These are phyloP conservation scores for Penicillium freii DNA, from an alignment of 2,329 filamentous ascomycete genomes.

Conservation along the genomic window DNA sequence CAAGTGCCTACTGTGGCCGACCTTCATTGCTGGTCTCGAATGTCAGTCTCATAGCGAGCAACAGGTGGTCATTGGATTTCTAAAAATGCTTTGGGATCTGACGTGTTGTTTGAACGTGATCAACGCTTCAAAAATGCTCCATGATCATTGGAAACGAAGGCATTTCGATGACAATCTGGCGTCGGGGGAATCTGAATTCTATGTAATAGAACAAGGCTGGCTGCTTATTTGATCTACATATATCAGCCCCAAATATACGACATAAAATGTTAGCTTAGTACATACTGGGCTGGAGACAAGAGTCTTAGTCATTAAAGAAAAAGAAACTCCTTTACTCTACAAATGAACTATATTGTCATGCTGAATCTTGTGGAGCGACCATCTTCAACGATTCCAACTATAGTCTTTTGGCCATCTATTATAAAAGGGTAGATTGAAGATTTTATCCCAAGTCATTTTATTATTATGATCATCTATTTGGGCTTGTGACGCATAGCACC, in stretches of 20 bases:
- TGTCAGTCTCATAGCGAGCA: conserved; percentile 1
- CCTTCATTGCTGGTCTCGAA: conserved; percentile 21
- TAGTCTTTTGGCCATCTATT: too few relatives aligned
- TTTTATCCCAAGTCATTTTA: not conserved
- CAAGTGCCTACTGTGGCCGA: conserved; percentile 27
- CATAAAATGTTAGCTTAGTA: not conserved
- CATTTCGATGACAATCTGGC: not conserved
- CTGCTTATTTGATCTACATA: not conserved
- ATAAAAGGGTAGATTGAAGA: not conserved
- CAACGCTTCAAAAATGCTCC: conserved; percentile 18
- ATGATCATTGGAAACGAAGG: conserved; percentile 13
- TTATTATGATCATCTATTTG: too few relatives aligned
- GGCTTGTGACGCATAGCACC: not conserved
- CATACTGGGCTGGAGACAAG: not conserved
- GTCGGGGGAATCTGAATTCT: not conserved
- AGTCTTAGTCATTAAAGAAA: not conserved
- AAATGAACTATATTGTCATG: too few relatives aligned
- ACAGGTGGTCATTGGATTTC: not conserved
- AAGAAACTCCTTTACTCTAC: too few relatives aligned
- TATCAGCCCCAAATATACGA: not conserved
- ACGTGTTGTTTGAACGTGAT: conserved; percentile 25
- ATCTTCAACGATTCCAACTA: too few relatives aligned
- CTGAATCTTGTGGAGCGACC: too few relatives aligned
- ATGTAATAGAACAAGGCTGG: not conserved
- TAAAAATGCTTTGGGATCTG: conserved; percentile 19